A percentile compares a stretch with the other conserved stretches of the same genome.
These are phyloP conservation scores for Geoglossum cookeanum DNA, from an alignment of 2,329 filamentous ascomycete genomes.

Conservation along the genomic window DNA sequence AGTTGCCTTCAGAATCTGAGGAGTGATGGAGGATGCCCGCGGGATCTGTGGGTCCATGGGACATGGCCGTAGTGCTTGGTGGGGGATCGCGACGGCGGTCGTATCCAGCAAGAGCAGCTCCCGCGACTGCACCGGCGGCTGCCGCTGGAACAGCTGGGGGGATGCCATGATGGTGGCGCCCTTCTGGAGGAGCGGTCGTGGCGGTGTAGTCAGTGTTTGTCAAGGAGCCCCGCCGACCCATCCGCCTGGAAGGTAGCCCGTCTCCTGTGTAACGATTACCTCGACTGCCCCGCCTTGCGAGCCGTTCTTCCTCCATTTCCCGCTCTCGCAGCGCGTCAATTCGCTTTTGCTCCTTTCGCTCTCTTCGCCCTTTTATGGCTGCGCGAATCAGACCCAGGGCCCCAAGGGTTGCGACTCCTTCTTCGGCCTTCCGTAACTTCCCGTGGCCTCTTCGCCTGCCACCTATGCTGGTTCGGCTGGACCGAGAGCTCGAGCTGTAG, in stretches of 20 bases:
- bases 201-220: slow-evolving; percentile 3
- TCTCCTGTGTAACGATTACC: slow-evolving; percentile 52
- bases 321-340: slow-evolving; percentile 34
- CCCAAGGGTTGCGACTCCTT: slow-evolving; percentile 46
- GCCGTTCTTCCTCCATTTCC: slow-evolving; percentile 31
- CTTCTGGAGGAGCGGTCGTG: not conserved
- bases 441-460: slow-evolving; percentile 25
- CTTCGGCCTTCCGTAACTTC: slow-evolving; percentile 21
- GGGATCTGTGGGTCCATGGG: not conserved
- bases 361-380: slow-evolving; percentile 39
- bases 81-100: not conserved
- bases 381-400: slow-evolving; percentile 40
- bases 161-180: slow-evolving; percentile 3
- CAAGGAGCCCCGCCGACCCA: slow-evolving; percentile 7
- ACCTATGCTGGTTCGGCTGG: slow-evolving; percentile 21
- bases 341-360: slow-evolving; percentile 37
- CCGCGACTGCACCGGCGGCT: not conserved
- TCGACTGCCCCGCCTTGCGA: slow-evolving; percentile 33
- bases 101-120: not conserved
- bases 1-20: slow-evolving; percentile 4
- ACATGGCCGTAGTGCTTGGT: slow-evolving; percentile 1
- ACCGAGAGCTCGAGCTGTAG: slow-evolving; percentile 11
- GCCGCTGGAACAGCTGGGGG: slow-evolving; percentile 3
- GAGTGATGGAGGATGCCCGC: slow-evolving; percentile 3
- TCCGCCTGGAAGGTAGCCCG: slow-evolving; percentile 26